A percentile compares a stretch with the other conserved stretches of the same genome.
Conservation (phyloP, 495 filamentous ascomycete genomes). For the Neurospora sp. region DNA sequence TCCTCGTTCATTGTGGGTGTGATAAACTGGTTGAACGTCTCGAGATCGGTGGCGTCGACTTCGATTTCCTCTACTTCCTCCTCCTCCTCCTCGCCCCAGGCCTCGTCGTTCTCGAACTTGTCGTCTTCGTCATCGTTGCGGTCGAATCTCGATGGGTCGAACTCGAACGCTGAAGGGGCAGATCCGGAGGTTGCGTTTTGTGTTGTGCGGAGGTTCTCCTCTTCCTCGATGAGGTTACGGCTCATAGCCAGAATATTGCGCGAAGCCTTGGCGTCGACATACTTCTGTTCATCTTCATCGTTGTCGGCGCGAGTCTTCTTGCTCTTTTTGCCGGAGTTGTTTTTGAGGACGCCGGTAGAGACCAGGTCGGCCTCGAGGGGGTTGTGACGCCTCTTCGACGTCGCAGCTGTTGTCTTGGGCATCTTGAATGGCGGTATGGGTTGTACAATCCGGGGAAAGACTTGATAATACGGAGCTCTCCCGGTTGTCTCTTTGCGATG, state of each 20-base stretch:
- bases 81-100: slow-evolving; percentile 66
- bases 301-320: slow-evolving; percentile 51
- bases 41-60: slow-evolving; percentile 80
- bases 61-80: slow-evolving; percentile 69
- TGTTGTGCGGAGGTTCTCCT: slow-evolving; percentile 22
- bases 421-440: slow-evolving; percentile 18
- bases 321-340: slow-evolving; percentile 36
- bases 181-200: slow-evolving; percentile 1
- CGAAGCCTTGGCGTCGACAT: slow-evolving; percentile 77
- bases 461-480: not conserved
- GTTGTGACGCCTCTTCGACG: slow-evolving; percentile 48
- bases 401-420: slow-evolving; percentile 42
- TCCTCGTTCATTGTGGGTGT: slow-evolving; percentile 46
- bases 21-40: slow-evolving; percentile 83
- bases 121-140: slow-evolving; percentile 24
- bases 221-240: slow-evolving; percentile 71
- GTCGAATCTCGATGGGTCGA: slow-evolving; percentile 30
- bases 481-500: not conserved
- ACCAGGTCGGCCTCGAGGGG: slow-evolving; percentile 64
- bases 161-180: slow-evolving; percentile 31
- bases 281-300: slow-evolving; percentile 54
- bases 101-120: slow-evolving; percentile 44
- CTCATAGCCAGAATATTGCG: slow-evolving; percentile 81
- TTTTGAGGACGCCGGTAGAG: slow-evolving; percentile 51
- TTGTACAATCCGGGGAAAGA: not conserved